phyloP scores from a whole-genome alignment of 164 flowering plant species.

The grape (Vitis vinifera) region ASM3070453v1 NC_081808.1:20405501-20406000 shows the following conservation, averaged over 20 bases:
- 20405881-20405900: neutral
- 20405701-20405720: neutral
- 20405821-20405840: slow-evolving; percentile 52
- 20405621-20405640: slow-evolving; percentile 57
- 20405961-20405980: slow-evolving; percentile 58
- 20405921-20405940: slow-evolving; percentile 39
- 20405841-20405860: slow-evolving; percentile 48
- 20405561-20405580: slow-evolving; percentile 33
- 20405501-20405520: neutral
- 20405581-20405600: slow-evolving; percentile 44
- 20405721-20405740: neutral
- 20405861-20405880: neutral
- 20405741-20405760: slow-evolving; percentile 42
- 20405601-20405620: slow-evolving; percentile 38
- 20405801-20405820: slow-evolving; percentile 59
- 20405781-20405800: slow-evolving; percentile 58
- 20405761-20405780: slow-evolving; percentile 66
- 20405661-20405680: neutral
- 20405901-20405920: neutral
- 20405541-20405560: neutral
- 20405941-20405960: slow-evolving; percentile 61
- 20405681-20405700: neutral
- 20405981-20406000: slow-evolving; percentile 21
- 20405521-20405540: neutral
- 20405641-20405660: slow-evolving; percentile 44